A percentile compares a stretch with the other conserved stretches of the same genome.
Conservation (phyloP, 1,284 basidiomycete genomes). For the Ganoderma meredithae region DNA sequence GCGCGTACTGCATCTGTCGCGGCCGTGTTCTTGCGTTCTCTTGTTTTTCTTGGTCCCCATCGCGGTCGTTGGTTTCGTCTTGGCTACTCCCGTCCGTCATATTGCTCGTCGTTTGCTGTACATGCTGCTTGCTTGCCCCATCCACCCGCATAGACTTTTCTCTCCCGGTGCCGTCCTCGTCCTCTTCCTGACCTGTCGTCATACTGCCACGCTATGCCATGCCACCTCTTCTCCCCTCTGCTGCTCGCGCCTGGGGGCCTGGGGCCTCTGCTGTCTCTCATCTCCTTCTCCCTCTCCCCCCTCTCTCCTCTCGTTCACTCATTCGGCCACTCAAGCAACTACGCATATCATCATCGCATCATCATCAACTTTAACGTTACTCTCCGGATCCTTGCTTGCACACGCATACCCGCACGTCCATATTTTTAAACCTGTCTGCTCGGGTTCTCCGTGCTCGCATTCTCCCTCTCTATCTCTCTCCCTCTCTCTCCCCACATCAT, state of each 20-base stretch:
- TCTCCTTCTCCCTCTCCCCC: not conserved
- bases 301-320: not conserved
- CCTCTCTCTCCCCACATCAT: not conserved
- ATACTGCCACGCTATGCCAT: not conserved
- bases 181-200: not conserved
- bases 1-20: not conserved
- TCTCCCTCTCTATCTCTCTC: not conserved
- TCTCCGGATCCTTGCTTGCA: not conserved
- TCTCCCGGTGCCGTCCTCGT: not conserved
- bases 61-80: not conserved
- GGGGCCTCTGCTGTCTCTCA: slow-evolving; percentile 2
- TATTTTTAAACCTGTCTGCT: not conserved
- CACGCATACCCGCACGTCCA: slow-evolving; percentile 1
- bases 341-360: slow-evolving; percentile 3
- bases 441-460: not conserved
- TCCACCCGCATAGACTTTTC: slow-evolving; percentile 12
- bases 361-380: not conserved
- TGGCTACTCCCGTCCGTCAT: slow-evolving; percentile 2
- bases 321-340: not conserved
- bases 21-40: not conserved
- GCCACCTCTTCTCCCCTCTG: not conserved
- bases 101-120: slow-evolving; percentile 14
- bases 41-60: not conserved
- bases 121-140: slow-evolving; percentile 9
- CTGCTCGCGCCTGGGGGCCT: not conserved